Base-by-base conservation (phyloP, 495 filamentous ascomycete genomes). In the Aspergillus coremiiformis region DNA sequence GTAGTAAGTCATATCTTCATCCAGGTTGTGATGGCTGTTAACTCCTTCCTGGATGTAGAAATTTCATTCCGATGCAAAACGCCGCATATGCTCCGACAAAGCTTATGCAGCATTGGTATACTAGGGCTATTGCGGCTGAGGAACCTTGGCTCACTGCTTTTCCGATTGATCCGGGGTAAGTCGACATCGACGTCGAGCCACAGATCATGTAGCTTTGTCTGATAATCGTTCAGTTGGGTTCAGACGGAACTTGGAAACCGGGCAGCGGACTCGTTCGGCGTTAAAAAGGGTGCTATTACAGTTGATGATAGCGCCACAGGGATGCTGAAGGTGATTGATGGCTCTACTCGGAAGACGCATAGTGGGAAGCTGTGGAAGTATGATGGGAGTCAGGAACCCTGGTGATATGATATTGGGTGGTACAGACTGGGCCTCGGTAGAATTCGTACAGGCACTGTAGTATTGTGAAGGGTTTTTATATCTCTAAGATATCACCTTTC, bases 211-310 rank as follows among this genome's bases (percentile, higher is more conserved):
- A 21, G 10, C 68, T 42, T 55, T 65, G 56, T 61, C 65, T 29
- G 56, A 62, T 10, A 12, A n/a, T 52, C 42, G 1, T 44, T 39
- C 22, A 73, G 71, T n/a, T 77, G 64, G 52, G 66, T 66, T 9
- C 66, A 69, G 37, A 80, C 75, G 4, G 74, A 77, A 0, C 53
- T 77, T 51, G 75, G 74, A 10, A 75, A 77, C 49, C 29, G 51
- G 4, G 73, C 58, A 0, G 76, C 75, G 14, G 23, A 53, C 11
- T 32, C 12, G 1, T 59, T 69, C 20, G 73, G 75, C 0, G 14
- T 69, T 2, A 64, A 66, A 17, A 45, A 70, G 37, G 73, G 73
- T 1, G 23, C 51, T 19, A 26, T 61, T n/a, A 46, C 53, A 1
- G 48, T 74, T 0, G 67, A 75, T 3, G 67, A 71, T 19, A 66